Base-by-base conservation (phyloP, 768 basidiomycete species). In the Pleurotus giganteus region DNA sequence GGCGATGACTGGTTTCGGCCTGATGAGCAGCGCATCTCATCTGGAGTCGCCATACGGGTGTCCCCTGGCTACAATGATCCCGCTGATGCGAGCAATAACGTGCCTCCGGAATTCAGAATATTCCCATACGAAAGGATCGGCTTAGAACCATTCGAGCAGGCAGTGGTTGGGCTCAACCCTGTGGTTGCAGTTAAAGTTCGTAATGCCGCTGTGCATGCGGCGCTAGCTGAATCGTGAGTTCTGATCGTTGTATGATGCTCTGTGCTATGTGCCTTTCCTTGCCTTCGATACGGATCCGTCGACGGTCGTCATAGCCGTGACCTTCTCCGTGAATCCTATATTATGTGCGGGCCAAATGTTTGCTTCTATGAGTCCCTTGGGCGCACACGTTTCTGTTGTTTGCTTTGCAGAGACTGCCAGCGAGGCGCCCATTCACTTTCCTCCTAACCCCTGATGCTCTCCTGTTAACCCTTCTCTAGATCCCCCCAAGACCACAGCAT, bases 1-100 rank as follows among this genome's bases (percentile, higher is more conserved):
- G 86, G 86, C 34, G 89, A 90, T 47, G 86, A 87, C 3, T 90
- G 89, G 89, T 90, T 91, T 68, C 82, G 88, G 55, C 86, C 88
- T 9, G 81, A 88, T 27, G 86, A 88, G 59, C 80, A 88, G 64
- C 81, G 82, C 60, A 74, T 89, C 47, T 85, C 88, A 21, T 83
- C 84, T 0, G 89, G 89, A 23, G 87, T 91, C 34, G 88, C 87
- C 29, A 71, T 91, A 4, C 64, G 78, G 4, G 71, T 79, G 2
- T 5, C 9, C 6, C 39, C 39, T 13, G 39, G 39, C 5, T 41
- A 41, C 39, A 41, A 9, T n/a, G 39, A 41, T n/a, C 39, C 39
- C n/a, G 17, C 17, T n/a, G 17, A 41, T n/a, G 7, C 39, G 6
- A 19, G 6, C 9, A 41, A 41, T 19, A 41, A 41, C 39, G 39